Conservation (phyloP, 345 rosid genomes). For the Balakata baccata region DNA sequence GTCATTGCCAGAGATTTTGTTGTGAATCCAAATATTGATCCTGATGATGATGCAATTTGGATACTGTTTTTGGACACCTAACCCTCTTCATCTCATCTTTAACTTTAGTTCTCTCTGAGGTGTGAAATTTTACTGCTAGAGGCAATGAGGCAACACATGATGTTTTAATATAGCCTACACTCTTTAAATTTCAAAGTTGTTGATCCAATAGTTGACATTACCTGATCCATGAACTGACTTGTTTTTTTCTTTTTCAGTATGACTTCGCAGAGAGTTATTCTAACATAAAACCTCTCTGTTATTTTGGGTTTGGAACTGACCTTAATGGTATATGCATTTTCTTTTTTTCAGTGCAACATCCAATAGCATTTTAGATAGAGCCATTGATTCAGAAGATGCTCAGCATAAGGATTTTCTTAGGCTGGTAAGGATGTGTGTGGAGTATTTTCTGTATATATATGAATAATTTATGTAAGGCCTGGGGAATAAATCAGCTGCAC, state of each 20-base stretch:
- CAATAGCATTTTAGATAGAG: slow-evolving; percentile 89
- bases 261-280: background rate
- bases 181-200: background rate
- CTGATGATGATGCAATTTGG: background rate
- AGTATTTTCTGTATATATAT: background rate
- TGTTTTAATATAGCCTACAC: background rate
- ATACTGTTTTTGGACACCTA: background rate
- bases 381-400: slow-evolving; percentile 92
- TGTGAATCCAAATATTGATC: background rate
- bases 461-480: background rate
- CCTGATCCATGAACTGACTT: background rate
- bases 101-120: no score
- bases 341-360: slow-evolving; percentile 79
- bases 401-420: slow-evolving; percentile 96
- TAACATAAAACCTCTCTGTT: background rate
- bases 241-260: background rate
- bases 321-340: slow-evolving; percentile 9
- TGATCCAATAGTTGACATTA: background rate
- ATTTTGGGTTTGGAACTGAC: slow-evolving; percentile 13
- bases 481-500: background rate
- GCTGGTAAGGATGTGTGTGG: slow-evolving; percentile 53
- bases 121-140: no score
- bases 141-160: background rate
- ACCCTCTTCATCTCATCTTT: no score
- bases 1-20: background rate